phyloP scores from a whole-genome alignment of 1,284 basidiomycete genomes.

The Gymnopus androsaceus region DNA sequence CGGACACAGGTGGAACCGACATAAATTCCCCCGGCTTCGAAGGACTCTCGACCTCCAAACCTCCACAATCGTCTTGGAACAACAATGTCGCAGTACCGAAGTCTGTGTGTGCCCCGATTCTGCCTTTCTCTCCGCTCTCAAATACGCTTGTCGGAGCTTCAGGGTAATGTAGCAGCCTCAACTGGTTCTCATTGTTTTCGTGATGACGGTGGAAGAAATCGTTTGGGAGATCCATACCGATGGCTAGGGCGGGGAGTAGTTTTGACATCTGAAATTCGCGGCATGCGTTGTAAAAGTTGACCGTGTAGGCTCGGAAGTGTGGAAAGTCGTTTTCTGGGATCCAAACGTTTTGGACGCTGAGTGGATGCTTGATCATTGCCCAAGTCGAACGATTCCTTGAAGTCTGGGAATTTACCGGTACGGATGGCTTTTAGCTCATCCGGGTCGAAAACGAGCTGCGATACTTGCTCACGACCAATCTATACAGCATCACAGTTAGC shows the following conservation, averaged over 20 bases:
- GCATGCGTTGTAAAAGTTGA: conserved; percentile 53
- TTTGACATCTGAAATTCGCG: conserved; percentile 43
- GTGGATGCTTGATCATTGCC: conserved; percentile 50
- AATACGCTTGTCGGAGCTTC: conserved; percentile 28
- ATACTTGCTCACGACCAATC: conserved; percentile 47
- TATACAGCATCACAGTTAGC: conserved; percentile 20
- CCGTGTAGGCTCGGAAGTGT: conserved; percentile 52
- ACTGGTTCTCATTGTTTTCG: conserved; percentile 52
- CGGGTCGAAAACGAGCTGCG: conserved; percentile 43
- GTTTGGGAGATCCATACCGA: conserved; percentile 48
- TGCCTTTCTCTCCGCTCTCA: conserved; percentile 16
- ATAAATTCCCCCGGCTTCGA: conserved; percentile 47
- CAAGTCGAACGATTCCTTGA: conserved; percentile 60
- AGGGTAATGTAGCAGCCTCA: conserved; percentile 61
- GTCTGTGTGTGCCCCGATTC: conserved; percentile 35
- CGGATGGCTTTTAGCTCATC: conserved; percentile 38
- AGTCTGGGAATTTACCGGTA: conserved; percentile 41
- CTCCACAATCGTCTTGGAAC: conserved; percentile 61
- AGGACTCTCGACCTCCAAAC: conserved; percentile 62
- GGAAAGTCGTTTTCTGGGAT: conserved; percentile 54
- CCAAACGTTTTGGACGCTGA: conserved; percentile 67
- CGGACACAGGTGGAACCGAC: conserved; percentile 50
- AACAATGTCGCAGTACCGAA: conserved; percentile 60
- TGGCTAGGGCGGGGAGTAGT: conserved; percentile 50
- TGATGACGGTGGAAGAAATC: conserved; percentile 51